These are phyloP conservation scores for Apiotrichum veenhuisii DNA, from an alignment of 1,284 basidiomycete genomes.

Conservation along the genomic window DNA sequence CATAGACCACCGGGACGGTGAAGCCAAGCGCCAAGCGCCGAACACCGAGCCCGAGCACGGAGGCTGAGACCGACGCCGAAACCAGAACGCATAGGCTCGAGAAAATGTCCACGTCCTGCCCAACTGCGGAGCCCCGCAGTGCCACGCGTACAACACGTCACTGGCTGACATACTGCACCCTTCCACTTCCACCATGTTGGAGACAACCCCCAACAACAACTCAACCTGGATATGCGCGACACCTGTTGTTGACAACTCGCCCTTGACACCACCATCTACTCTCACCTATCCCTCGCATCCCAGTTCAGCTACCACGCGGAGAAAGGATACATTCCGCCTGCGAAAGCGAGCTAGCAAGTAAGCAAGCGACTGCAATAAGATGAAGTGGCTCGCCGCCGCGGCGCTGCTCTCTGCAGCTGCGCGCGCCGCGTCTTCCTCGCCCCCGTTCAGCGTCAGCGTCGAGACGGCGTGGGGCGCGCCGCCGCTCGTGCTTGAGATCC, in stretches of 20 bases:
- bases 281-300: background rate
- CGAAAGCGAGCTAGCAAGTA: too few relatives aligned
- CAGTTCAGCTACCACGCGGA: too few relatives aligned
- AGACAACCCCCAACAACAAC: background rate
- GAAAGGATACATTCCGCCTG: too few relatives aligned
- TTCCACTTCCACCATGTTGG: too few relatives aligned
- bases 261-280: too few relatives aligned
- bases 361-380: too few relatives aligned
- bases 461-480: constrained; percentile 75
- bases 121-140: background rate
- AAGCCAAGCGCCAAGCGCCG: too few relatives aligned
- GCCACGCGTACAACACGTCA: constrained; percentile 3
- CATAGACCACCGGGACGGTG: too few relatives aligned
- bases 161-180: background rate
- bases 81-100: background rate
- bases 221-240: background rate
- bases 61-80: background rate
- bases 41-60: background rate
- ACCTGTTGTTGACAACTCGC: too few relatives aligned
- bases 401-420: constrained; percentile 5
- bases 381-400: constrained; percentile 15
- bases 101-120: too few relatives aligned
- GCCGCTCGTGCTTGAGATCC: constrained; percentile 70
- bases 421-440: constrained; percentile 52
- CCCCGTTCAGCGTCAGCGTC: constrained; percentile 72